Evolutionary conservation across 2,329 filamentous ascomycete genomes (phyloP).

Genomic region (Stromatinia cepivora): DNA sequence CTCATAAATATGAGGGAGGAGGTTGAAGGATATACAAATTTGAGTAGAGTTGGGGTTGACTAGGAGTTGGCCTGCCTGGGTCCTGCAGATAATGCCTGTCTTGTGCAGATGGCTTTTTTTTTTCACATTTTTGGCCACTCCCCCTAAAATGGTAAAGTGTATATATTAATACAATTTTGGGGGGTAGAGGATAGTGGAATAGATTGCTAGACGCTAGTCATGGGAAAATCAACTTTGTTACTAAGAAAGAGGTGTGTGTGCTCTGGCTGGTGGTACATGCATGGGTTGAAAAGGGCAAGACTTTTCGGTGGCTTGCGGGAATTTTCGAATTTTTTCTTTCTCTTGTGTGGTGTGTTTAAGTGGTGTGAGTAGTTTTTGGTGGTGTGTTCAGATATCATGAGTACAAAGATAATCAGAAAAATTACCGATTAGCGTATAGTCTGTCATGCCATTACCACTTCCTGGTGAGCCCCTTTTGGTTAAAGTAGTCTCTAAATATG

Average conservation of each 20-base stretch:
- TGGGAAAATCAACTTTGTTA: constrained; percentile 7
- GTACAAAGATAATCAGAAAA: constrained; percentile 5
- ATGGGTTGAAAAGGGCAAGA: neutral
- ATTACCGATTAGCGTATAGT: neutral
- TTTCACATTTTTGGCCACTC: constrained; percentile 19
- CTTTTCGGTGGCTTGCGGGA: constrained; percentile 13
- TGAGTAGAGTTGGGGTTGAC: constrained; percentile 25
- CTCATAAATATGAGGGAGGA: constrained; percentile 22
- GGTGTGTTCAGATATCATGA: constrained; percentile 2
- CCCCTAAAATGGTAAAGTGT: neutral
- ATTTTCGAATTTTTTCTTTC: neutral
- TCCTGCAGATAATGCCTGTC: constrained; percentile 28
- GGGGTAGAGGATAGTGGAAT: neutral
- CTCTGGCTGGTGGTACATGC: constrained; percentile 8
- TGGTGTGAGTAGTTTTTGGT: neutral
- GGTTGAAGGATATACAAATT: constrained; percentile 33
- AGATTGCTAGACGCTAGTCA: constrained; percentile 16
- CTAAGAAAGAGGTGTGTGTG: neutral
- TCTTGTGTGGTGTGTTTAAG: neutral
- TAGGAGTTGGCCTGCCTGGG: constrained; percentile 29
- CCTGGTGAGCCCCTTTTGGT: neutral
- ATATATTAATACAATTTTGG: neutral
- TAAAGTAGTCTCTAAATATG: constrained; percentile 5
- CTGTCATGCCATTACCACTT: constrained; percentile 1
- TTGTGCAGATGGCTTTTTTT: constrained; percentile 30